Conservation (phyloP, 1,284 basidiomycete species). For the Apiotrichum porosum region DNA sequence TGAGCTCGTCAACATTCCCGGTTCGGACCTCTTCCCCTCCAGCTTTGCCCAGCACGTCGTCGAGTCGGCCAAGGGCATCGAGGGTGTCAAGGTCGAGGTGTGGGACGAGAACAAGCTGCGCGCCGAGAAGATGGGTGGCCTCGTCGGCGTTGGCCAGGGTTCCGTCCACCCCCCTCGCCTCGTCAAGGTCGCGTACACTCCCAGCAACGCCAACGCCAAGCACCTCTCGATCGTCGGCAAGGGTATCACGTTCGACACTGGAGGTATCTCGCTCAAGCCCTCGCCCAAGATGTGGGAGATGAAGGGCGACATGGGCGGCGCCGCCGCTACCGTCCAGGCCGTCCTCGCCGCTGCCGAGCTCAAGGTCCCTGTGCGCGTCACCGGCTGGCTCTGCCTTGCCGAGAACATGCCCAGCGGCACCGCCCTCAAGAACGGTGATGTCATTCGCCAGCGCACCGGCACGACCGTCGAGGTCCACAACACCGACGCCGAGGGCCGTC, state of each 20-base stretch:
- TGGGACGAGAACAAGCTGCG: slow-evolving; percentile 9
- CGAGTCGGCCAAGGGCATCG: not conserved
- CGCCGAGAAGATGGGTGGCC: not conserved
- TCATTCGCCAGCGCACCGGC: slow-evolving; percentile 4
- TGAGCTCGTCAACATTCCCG: slow-evolving; percentile 14
- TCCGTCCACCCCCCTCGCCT: slow-evolving; percentile 5
- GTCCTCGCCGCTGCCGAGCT: slow-evolving; percentile 12
- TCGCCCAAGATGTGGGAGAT: slow-evolving; percentile 2
- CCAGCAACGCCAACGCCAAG: slow-evolving; percentile 1
- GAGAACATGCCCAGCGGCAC: slow-evolving; percentile 10
- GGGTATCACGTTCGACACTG: slow-evolving; percentile 13
- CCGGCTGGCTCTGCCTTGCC: slow-evolving; percentile 10
- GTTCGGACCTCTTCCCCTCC: slow-evolving; percentile 11
- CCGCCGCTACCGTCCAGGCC: slow-evolving; percentile 7
- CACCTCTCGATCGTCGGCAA: slow-evolving; percentile 12
- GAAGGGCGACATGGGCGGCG: slow-evolving; percentile 13
- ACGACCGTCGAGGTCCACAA: slow-evolving; percentile 8
- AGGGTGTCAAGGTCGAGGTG: slow-evolving; percentile 2
- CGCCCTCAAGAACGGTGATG: slow-evolving; percentile 5
- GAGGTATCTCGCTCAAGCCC: slow-evolving; percentile 8
- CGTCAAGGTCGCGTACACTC: slow-evolving; percentile 11
- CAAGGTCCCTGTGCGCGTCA: slow-evolving; percentile 5
- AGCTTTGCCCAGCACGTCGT: slow-evolving; percentile 9
- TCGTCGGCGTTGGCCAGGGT: slow-evolving; percentile 3
- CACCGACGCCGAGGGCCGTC: slow-evolving; percentile 14